Conservation (phyloP, 1,284 basidiomycete genomes). For the Xerocomus minutiporus region DNA sequence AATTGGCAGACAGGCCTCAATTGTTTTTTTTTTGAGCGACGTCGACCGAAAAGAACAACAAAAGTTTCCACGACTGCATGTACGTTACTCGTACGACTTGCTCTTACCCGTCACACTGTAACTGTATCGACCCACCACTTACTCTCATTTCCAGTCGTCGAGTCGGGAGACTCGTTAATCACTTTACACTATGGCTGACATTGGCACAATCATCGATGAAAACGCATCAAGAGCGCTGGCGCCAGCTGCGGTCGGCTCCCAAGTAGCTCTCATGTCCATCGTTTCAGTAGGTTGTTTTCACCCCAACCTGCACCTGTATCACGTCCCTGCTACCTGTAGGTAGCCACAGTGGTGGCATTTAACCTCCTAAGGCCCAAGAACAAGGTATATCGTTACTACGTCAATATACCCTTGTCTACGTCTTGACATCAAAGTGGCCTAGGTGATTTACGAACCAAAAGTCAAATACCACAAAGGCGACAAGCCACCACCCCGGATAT, state of each 20-base stretch:
- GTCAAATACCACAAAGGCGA: conserved; percentile 81
- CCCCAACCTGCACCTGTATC: not conserved
- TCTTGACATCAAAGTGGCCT: not conserved
- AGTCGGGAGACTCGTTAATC: conserved; percentile 15
- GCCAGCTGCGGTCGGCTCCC: conserved; percentile 79
- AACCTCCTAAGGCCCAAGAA: conserved; percentile 77
- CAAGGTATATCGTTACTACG: conserved; percentile 44
- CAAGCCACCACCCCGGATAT: conserved; percentile 78
- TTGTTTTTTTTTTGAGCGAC: too few species aligned
- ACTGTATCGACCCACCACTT: conserved; percentile 9
- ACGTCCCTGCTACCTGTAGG: conserved; percentile 31
- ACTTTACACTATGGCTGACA: conserved; percentile 36
- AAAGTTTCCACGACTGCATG: conserved; percentile 4
- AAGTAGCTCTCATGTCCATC: conserved; percentile 69
- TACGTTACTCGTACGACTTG: conserved; percentile 2
- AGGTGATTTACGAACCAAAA: conserved; percentile 86
- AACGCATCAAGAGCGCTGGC: conserved; percentile 55
- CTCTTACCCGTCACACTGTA: not conserved
- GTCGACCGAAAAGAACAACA: not conserved
- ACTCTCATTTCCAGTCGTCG: conserved; percentile 20
- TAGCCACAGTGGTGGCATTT: conserved; percentile 65
- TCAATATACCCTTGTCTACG: not conserved
- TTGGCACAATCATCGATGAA: conserved; percentile 41
- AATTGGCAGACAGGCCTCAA: too few species aligned
- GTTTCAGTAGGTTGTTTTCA: conserved; percentile 53